Evolutionary conservation across 2,329 filamentous ascomycete species (phyloP), one percentile per base, ranked within the genome.

Genomic region (Arthrobotrys musiformis): DNA sequence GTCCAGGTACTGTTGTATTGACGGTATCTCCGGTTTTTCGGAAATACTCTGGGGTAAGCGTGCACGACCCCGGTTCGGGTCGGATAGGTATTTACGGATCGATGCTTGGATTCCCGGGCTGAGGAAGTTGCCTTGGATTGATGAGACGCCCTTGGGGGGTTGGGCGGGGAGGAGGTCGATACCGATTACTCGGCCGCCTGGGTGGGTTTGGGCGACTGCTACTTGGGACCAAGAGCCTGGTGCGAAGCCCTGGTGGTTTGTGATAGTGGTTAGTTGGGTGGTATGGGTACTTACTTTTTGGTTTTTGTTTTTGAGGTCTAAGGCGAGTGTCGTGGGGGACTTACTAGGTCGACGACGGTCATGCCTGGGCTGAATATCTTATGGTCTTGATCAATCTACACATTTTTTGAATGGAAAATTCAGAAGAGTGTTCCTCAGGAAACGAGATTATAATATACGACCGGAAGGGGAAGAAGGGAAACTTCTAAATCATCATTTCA

Each of bases 161-260:
- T 94, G 91, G 0, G 93, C 93, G 3, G 95, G 95, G 79, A 99
- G 93, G 62, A 99, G 88, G 83, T 99, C 95, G 81, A 99, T 94
- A 9, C 95, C 96, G 28, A 99, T 86, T 11, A 99, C 90, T 48
- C 91, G 89, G 7, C 94, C 93, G 52, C 88, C 84, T 0, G 94
- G 94, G 77, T 88, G 87, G 3, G 93, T 97, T 63, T 90, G 88
- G 77, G 93, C 91, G 35, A 92, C 85, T 17, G 95, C 95, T 37
- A 98, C 93, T 90, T 96, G 81, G 42, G 61, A 72, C 90, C 90
- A 92, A 79, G 87, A 89, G 0, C 90, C 90, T 26, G 90, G 90
- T 9, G 93, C 93, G 83, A 92, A 97, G 37, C 92, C 92, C 89
- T 77, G 8, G n/a, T n/a, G n/a, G n/a, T n/a, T n/a, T n/a, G n/a